phyloP scores from a whole-genome alignment of 2,329 filamentous ascomycete genomes.

The Akanthomyces uredinophilus region DNA sequence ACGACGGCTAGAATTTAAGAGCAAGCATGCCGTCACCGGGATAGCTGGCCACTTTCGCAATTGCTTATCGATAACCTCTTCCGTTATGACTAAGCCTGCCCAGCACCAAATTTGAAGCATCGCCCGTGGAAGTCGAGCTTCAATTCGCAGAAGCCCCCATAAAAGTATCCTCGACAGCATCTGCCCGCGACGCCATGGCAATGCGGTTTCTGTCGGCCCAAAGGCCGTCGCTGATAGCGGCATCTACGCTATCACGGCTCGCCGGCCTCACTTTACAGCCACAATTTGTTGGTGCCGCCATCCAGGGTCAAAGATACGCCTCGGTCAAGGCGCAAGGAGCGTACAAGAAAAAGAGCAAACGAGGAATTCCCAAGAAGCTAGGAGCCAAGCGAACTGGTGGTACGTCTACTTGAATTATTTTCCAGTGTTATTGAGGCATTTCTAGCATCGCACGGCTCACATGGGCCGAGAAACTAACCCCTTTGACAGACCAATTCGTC shows the following conservation, averaged over 20 bases:
- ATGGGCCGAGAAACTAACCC: not conserved
- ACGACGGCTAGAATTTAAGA: not conserved
- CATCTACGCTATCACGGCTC: slow-evolving; percentile 24
- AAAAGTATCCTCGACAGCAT: slow-evolving; percentile 29
- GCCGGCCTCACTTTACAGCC: slow-evolving; percentile 20
- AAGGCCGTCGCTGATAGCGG: slow-evolving; percentile 41
- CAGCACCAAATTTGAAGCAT: slow-evolving; percentile 15
- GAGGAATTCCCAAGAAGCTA: slow-evolving; percentile 70
- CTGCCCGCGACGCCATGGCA: slow-evolving; percentile 18
- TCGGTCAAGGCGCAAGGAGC: slow-evolving; percentile 61
- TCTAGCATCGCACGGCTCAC: not conserved
- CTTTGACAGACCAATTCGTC: slow-evolving; percentile 73
- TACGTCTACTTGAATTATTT: slow-evolving; percentile 37
- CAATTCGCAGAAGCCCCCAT: slow-evolving; percentile 24
- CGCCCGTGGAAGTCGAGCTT: slow-evolving; percentile 18
- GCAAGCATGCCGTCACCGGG: slow-evolving; percentile 6
- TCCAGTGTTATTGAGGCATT: not conserved
- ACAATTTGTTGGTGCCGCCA: slow-evolving; percentile 36
- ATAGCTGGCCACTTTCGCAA: slow-evolving; percentile 18
- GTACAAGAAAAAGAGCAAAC: slow-evolving; percentile 59
- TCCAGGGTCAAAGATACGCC: slow-evolving; percentile 49
- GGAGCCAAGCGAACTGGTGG: slow-evolving; percentile 91
- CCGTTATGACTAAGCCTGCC: slow-evolving; percentile 11
- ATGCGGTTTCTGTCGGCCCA: slow-evolving; percentile 45
- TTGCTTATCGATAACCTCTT: slow-evolving; percentile 19